Conservation (phyloP, 2,329 filamentous ascomycete species). For the Xylaria hypoxylon region DNA sequence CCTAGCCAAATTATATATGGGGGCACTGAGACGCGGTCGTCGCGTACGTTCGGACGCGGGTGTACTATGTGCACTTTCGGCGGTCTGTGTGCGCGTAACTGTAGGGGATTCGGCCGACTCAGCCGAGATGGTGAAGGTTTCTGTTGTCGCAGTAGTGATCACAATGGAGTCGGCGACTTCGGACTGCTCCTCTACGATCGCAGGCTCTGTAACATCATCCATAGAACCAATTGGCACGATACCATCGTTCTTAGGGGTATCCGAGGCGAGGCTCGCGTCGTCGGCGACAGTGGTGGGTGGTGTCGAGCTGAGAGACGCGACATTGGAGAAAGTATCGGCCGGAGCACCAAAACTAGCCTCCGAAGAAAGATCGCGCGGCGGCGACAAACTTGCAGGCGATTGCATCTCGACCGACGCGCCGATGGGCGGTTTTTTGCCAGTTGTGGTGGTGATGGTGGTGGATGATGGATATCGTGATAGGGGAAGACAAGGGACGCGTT, state of each 20-base stretch:
- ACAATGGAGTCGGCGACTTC: conserved; percentile 47
- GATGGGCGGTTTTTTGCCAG: conserved; percentile 17
- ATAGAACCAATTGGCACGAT: conserved; percentile 64
- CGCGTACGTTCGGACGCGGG: conserved; percentile 61
- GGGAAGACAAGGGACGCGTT: conserved; percentile 44
- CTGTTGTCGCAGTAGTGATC: conserved; percentile 40
- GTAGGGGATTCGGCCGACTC: conserved; percentile 26
- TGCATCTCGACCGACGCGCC: conserved; percentile 43
- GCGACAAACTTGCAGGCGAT: conserved; percentile 42
- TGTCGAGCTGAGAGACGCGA: conserved; percentile 70
- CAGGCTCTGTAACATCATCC: conserved; percentile 45
- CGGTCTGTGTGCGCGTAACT: conserved; percentile 30
- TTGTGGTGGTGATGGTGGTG: conserved; percentile 36
- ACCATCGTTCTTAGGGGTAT: conserved; percentile 71
- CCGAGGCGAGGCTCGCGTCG: conserved; percentile 67
- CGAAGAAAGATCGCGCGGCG: conserved; percentile 49
- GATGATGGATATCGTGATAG: conserved; percentile 36
- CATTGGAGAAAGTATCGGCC: conserved; percentile 60
- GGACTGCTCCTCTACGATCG: conserved; percentile 43
- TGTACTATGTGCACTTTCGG: conserved; percentile 42
- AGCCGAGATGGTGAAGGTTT: conserved; percentile 10
- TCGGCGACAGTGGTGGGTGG: conserved; percentile 76
- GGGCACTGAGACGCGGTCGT: conserved; percentile 66
- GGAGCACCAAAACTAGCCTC: conserved; percentile 49
- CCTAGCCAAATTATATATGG: conserved; percentile 75